phyloP scores from a whole-genome alignment of 257 asterid genomes.

The Fraxinus americana region DNA sequence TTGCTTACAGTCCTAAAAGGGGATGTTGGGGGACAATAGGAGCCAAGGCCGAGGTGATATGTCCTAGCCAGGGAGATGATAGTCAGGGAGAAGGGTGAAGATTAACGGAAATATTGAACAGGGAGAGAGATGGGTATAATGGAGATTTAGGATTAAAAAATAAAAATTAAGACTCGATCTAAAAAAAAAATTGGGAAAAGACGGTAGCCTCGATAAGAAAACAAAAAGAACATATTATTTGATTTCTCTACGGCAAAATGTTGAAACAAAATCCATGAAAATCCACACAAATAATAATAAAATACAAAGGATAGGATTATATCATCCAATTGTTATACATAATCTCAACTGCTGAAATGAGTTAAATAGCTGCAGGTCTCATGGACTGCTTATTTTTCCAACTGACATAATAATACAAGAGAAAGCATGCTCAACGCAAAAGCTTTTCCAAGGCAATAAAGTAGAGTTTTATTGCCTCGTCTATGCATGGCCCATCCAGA shows the following conservation, averaged over 20 bases:
- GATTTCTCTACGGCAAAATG: not conserved
- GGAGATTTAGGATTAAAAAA: too few relatives aligned
- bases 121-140: too few relatives aligned
- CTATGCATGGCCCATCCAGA: conserved; percentile 38
- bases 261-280: not conserved
- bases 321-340: not conserved
- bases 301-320: not conserved
- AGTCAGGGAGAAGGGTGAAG: too few relatives aligned
- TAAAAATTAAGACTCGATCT: not conserved
- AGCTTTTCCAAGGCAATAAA: conserved; percentile 19
- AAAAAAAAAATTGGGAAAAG: not conserved
- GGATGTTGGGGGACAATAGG: too few relatives aligned
- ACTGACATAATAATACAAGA: conserved; percentile 23
- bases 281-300: not conserved
- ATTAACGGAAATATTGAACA: too few relatives aligned
- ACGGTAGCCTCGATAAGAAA: not conserved
- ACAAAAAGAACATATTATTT: not conserved
- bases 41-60: too few relatives aligned
- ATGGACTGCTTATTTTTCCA: conserved; percentile 53
- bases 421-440: conserved; percentile 18
- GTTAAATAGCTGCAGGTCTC: conserved; percentile 39
- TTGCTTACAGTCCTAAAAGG: too few relatives aligned
- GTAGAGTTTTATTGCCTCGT: conserved; percentile 29
- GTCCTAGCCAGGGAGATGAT: too few relatives aligned
- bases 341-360: conserved; percentile 10